A percentile compares a stretch with the other conserved stretches of the same genome.
Evolutionary conservation across 2,329 filamentous ascomycete genomes (phyloP).

Genomic region (Sporothrix luriei): DNA sequence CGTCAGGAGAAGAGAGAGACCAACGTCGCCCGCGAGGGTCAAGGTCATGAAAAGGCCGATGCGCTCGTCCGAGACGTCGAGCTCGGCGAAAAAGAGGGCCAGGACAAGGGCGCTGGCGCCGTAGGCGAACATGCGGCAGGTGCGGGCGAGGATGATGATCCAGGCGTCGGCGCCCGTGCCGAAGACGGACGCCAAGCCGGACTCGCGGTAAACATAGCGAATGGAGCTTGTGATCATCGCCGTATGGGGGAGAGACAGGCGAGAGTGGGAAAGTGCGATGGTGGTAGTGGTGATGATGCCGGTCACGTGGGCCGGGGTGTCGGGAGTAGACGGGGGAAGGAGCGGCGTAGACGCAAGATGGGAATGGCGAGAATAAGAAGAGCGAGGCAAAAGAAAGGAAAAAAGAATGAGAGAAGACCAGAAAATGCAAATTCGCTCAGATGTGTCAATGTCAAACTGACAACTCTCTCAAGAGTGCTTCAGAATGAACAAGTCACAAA

Average conservation of each 20-base stretch:
- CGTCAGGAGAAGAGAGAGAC: conserved; percentile 59
- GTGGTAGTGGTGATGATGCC: not conserved
- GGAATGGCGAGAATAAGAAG: not conserved
- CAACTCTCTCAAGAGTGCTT: not conserved
- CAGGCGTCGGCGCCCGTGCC: conserved; percentile 53
- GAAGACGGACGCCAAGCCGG: conserved; percentile 53
- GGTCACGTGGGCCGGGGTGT: conserved; percentile 3
- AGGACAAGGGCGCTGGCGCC: conserved; percentile 63
- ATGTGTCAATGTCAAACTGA: not conserved
- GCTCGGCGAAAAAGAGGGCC: conserved; percentile 61
- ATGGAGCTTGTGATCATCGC: conserved; percentile 31
- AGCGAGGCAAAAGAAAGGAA: not conserved
- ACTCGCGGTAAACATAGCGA: conserved; percentile 44
- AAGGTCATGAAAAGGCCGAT: conserved; percentile 70
- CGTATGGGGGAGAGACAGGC: not conserved
- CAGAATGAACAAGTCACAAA: conserved; percentile 11
- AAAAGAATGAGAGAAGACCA: not conserved
- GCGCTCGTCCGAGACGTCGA: conserved; percentile 58
- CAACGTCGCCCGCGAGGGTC: conserved; percentile 63
- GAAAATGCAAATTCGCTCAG: not conserved
- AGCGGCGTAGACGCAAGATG: not conserved
- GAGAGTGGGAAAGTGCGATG: not conserved
- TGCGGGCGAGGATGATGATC: conserved; percentile 56
- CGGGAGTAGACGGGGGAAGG: not conserved
- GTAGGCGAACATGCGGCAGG: conserved; percentile 64